These are phyloP conservation scores for Xylaria castorea DNA, from an alignment of 495 filamentous ascomycete genomes.

Conservation along the genomic window DNA sequence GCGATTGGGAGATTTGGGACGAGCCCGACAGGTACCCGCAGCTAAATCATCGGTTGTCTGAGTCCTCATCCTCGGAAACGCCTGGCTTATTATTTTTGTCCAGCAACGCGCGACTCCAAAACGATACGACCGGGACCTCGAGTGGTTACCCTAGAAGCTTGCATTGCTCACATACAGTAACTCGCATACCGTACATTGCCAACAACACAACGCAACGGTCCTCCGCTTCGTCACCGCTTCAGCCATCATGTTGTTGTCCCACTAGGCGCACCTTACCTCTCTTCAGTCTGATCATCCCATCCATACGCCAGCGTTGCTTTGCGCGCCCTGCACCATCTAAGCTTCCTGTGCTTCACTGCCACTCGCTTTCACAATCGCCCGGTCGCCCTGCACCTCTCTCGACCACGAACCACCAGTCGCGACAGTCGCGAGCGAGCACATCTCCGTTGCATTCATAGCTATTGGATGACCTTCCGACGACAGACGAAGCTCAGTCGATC, in stretches of 20 bases:
- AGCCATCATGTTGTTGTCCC: slow-evolving; percentile 4
- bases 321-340: slow-evolving; percentile 3
- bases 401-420: slow-evolving; percentile 4
- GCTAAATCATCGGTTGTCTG: slow-evolving; percentile 1
- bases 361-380: background rate
- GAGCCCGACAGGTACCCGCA: slow-evolving; percentile 6
- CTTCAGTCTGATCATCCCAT: background rate
- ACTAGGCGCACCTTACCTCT: slow-evolving; percentile 19
- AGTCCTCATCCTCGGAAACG: slow-evolving; percentile 6
- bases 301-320: slow-evolving; percentile 13
- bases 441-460: slow-evolving; percentile 5
- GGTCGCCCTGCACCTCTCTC: slow-evolving; percentile 11
- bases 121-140: slow-evolving; percentile 5
- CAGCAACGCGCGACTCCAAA: background rate
- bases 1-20: slow-evolving; percentile 8
- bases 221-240: background rate
- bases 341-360: slow-evolving; percentile 9
- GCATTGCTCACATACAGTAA: background rate
- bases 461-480: slow-evolving; percentile 1
- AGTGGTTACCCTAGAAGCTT: background rate
- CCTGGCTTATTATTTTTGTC: slow-evolving; percentile 4
- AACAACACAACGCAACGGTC: slow-evolving; percentile 7
- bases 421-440: background rate
- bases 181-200: background rate
- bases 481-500: background rate